Evolutionary conservation across 1,139 yeast species (phyloP).

Genomic region (Citeromyces siamensis): DNA sequence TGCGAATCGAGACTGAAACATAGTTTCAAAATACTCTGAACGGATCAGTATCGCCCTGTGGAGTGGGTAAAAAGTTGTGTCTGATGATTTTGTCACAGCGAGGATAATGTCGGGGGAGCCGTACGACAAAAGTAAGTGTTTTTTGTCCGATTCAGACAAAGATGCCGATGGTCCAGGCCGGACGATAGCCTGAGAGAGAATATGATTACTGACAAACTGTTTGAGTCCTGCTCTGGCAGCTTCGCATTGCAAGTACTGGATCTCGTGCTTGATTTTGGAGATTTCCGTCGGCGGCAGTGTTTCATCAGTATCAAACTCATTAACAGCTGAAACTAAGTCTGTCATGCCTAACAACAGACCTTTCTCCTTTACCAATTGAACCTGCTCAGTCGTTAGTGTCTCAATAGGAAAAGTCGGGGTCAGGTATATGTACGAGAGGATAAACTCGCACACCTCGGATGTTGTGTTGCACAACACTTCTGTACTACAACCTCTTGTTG

Average conservation of each 20-base stretch:
- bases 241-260: constrained; percentile 31
- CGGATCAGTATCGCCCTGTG: constrained; percentile 50
- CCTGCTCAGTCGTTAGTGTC: constrained; percentile 14
- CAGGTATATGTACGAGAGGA: constrained; percentile 43
- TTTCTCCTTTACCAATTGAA: constrained; percentile 16
- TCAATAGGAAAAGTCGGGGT: constrained; percentile 24
- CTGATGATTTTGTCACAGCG: constrained; percentile 13
- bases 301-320: background rate
- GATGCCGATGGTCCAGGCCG: background rate
- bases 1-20: constrained; percentile 40
- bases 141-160: constrained; percentile 7
- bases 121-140: constrained; percentile 16
- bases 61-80: constrained; percentile 37
- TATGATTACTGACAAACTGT: constrained; percentile 23
- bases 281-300: constrained; percentile 12
- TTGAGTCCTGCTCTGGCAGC: constrained; percentile 33
- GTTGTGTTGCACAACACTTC: background rate
- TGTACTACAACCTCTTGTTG: constrained; percentile 21
- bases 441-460: constrained; percentile 21
- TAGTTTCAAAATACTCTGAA: constrained; percentile 51
- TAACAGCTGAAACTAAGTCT: constrained; percentile 18
- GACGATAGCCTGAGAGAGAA: constrained; percentile 18
- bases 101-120: constrained; percentile 39
- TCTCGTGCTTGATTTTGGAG: constrained; percentile 30
- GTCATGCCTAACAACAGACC: constrained; percentile 24